These are phyloP conservation scores for Aechmea fasciata DNA, from an alignment of 176 grass and related monocot genomes.

Conservation along the genomic window DNA sequence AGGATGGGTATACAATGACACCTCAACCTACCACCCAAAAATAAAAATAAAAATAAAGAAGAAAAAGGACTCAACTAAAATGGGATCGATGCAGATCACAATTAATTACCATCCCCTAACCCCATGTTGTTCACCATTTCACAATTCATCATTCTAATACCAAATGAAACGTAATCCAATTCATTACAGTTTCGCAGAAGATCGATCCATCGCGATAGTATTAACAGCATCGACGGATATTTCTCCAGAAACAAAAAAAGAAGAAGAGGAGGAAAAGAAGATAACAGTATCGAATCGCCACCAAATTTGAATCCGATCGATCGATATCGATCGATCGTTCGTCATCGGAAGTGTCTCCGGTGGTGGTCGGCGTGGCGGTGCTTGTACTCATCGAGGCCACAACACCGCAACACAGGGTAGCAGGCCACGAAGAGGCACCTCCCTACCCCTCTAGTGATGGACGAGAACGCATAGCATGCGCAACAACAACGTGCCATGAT, in stretches of 20 bases:
- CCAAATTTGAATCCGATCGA: neutral
- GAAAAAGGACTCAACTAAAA: too few species aligned
- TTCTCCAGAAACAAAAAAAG: too few species aligned
- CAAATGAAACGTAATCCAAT: neutral
- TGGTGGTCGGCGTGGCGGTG: conserved; percentile 31
- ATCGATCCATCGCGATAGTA: too few species aligned
- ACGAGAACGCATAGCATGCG: conserved; percentile 38
- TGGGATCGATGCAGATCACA: too few species aligned
- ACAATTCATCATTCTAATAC: neutral
- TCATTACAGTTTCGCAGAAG: neutral
- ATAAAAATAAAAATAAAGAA: too few species aligned
- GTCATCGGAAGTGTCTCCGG: conserved; percentile 43
- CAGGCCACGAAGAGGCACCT: conserved; percentile 57
- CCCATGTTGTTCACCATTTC: too few species aligned
- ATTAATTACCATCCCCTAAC: too few species aligned
- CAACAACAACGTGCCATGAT: conserved; percentile 28
- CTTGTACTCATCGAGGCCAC: conserved; percentile 45
- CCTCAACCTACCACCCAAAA: neutral
- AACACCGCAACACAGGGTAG: conserved; percentile 55
- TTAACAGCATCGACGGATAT: too few species aligned
- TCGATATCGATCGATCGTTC: neutral
- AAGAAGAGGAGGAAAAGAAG: neutral
- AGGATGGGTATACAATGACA: neutral
- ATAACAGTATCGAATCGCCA: neutral
- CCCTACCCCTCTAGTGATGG: conserved; percentile 39